Percentiles rank a stretch among this genome's conserved stretches.
These are phyloP conservation scores for Taiwanofungus camphoratus DNA, from an alignment of 1,284 basidiomycete genomes.

Conservation along the genomic window DNA sequence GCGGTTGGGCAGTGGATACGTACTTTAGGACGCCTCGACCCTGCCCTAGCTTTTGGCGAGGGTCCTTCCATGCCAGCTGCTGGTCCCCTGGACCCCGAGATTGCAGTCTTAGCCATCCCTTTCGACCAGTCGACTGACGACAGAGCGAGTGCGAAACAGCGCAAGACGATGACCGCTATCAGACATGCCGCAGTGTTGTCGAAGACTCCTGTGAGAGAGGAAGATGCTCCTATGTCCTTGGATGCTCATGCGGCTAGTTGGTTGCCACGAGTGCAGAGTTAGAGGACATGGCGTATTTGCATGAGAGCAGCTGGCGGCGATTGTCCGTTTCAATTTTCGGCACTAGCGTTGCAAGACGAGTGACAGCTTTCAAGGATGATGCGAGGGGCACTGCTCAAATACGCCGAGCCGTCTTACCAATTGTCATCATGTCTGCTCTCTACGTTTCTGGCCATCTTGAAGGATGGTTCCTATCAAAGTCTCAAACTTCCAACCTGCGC, in stretches of 20 bases:
- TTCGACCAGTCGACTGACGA: constrained; percentile 23
- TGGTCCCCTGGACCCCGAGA: constrained; percentile 32
- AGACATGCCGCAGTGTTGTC: constrained; percentile 43
- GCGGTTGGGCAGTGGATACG: constrained; percentile 53
- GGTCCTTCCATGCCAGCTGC: constrained; percentile 32
- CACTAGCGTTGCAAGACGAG: too few relatives aligned
- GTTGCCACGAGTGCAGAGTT: constrained; percentile 19
- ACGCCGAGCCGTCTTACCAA: too few relatives aligned
- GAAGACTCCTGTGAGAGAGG: constrained; percentile 39
- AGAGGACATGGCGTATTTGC: too few relatives aligned
- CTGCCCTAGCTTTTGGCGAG: constrained; percentile 35
- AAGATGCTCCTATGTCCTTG: constrained; percentile 31
- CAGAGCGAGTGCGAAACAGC: constrained; percentile 5
- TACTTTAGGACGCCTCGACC: constrained; percentile 43
- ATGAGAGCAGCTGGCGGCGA: too few relatives aligned
- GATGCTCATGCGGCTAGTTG: constrained; percentile 30
- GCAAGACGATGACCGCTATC: constrained; percentile 37
- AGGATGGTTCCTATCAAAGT: too few relatives aligned
- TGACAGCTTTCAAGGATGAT: too few relatives aligned
- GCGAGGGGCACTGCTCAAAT: too few relatives aligned
- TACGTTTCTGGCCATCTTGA: too few relatives aligned
- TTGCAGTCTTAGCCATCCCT: constrained; percentile 26
- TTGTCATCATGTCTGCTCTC: too few relatives aligned
- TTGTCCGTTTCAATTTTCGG: too few relatives aligned
- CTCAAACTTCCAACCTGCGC: too few relatives aligned